Conservation (phyloP, 2,329 filamentous ascomycete genomes). For the Cladophialophora carrionii region DNA sequence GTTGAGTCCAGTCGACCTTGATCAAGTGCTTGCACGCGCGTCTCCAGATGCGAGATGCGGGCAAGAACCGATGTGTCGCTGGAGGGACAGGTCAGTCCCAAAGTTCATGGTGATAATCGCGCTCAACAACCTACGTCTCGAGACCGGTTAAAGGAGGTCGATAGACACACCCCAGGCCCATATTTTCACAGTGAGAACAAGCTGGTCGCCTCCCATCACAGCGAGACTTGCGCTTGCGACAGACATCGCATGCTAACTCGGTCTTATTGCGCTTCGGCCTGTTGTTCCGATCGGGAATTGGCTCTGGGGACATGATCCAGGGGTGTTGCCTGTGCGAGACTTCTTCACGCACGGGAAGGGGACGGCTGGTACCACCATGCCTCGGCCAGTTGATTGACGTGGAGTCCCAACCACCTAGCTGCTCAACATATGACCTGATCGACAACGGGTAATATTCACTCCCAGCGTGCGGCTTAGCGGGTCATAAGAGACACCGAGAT, state of each 20-base stretch:
- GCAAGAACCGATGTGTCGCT: conserved; percentile 20
- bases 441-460: background rate
- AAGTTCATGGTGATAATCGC: background rate
- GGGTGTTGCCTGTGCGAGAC: background rate
- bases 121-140: conserved; percentile 15
- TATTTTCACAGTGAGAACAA: conserved; percentile 18
- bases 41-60: conserved; percentile 14
- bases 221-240: conserved; percentile 14
- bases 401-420: background rate
- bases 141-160: conserved; percentile 17
- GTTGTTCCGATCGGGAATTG: conserved; percentile 4
- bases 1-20: conserved; percentile 9
- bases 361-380: background rate
- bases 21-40: conserved; percentile 15
- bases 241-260: conserved; percentile 20
- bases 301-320: conserved; percentile 12
- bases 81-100: background rate
- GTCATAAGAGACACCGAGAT: background rate
- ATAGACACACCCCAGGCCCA: conserved; percentile 15
- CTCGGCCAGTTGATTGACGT: background rate
- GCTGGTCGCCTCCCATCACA: conserved; percentile 19
- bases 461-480: background rate
- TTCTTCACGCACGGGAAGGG: background rate
- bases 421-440: background rate
- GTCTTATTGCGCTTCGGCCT: conserved; percentile 23